phyloP scores from a whole-genome alignment of 2,329 filamentous ascomycete genomes.

The Dactylellina leptospora region DNA sequence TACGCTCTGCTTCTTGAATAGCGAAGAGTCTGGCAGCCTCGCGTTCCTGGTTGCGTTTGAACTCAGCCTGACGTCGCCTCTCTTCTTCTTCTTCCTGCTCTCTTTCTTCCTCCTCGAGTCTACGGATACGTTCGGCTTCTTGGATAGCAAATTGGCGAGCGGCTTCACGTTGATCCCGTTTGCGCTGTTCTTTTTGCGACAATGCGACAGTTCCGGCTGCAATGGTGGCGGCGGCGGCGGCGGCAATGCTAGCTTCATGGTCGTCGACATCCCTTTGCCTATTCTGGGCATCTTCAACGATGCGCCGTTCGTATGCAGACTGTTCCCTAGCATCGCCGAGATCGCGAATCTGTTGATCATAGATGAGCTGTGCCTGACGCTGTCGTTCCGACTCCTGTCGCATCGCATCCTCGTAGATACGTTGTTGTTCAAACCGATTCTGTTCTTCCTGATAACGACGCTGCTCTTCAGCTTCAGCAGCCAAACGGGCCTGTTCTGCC shows the following conservation, averaged over 20 bases:
- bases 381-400: conserved; percentile 30
- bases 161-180: conserved; percentile 44
- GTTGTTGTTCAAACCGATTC: conserved; percentile 24
- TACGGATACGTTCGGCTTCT: conserved; percentile 44
- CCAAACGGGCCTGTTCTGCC: conserved; percentile 19
- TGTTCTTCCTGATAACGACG: conserved; percentile 22
- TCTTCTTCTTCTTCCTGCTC: conserved; percentile 33
- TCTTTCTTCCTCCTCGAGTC: conserved; percentile 34
- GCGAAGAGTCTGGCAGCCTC: conserved; percentile 35
- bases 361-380: conserved; percentile 40
- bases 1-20: conserved; percentile 42
- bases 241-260: conserved; percentile 19
- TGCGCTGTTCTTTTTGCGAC: conserved; percentile 38
- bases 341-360: conserved; percentile 44
- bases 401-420: conserved; percentile 26
- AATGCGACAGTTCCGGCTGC: conserved; percentile 27
- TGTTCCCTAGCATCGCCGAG: neutral
- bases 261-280: conserved; percentile 34
- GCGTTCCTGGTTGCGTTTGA: conserved; percentile 23
- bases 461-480: conserved; percentile 20
- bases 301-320: conserved; percentile 18
- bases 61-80: conserved; percentile 17
- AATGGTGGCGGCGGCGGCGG: conserved; percentile 15
- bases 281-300: conserved; percentile 21
- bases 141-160: conserved; percentile 38